These are phyloP conservation scores for Coemansia sp. DNA, from an alignment of 192 early-diverging fungal species.

Conservation along the genomic window DNA sequence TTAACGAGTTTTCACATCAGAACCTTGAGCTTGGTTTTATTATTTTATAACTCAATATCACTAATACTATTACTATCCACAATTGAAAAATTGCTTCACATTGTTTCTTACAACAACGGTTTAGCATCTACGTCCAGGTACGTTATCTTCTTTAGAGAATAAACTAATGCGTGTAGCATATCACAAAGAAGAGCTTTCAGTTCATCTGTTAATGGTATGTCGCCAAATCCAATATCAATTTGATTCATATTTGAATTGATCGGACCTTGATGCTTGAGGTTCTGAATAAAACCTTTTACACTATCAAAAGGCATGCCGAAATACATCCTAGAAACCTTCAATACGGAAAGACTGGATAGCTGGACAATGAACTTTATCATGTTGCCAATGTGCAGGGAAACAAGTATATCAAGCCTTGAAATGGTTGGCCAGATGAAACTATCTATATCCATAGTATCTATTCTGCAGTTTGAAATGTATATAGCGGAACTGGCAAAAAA, in stretches of 20 bases:
- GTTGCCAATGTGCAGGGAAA: neutral
- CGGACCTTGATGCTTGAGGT: neutral
- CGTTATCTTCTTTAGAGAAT: neutral
- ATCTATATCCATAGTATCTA: neutral
- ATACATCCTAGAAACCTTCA: neutral
- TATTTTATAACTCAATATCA: neutral
- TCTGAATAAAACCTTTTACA: neutral
- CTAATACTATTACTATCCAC: neutral
- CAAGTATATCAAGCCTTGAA: slow-evolving; percentile 1
- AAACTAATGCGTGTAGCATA: neutral
- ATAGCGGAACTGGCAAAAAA: neutral
- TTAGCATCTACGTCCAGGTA: no score
- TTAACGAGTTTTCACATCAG: neutral
- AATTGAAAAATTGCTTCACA: neutral
- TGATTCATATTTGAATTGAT: neutral
- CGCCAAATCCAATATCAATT: neutral
- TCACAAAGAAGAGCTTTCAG: neutral
- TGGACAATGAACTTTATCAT: neutral
- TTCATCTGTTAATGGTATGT: neutral
- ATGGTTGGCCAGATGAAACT: neutral
- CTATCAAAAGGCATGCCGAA: neutral
- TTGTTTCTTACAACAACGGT: neutral
- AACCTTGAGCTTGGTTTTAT: neutral
- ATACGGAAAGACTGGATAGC: neutral
- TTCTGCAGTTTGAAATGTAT: neutral